Evolutionary conservation across 2,329 filamentous ascomycete genomes (phyloP), one percentile per base, ranked within the genome.

Genomic region (Myrmaecium sp.): DNA sequence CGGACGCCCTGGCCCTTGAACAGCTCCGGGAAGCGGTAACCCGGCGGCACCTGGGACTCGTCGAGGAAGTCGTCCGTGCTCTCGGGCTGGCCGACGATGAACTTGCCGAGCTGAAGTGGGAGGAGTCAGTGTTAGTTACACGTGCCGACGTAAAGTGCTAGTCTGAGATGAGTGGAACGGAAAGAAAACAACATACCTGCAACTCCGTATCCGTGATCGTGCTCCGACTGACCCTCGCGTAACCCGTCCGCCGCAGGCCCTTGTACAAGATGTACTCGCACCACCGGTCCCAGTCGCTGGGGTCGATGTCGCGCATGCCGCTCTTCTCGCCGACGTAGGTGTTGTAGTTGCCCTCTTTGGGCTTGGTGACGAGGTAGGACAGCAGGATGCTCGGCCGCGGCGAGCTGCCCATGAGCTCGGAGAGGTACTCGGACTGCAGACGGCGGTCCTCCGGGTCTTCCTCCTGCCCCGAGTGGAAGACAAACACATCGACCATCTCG

Each of bases 221-320:
- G 40, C 74, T 74, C 40, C 89, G 66, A 42, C 77, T 86, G 27
- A 98, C 75, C 28, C 89, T 64, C 4, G 89, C 89, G 49, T 98
- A 98, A 2, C 82, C 86, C 0, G 78, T 75, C 34, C 86, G 68
- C 53, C 74, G 75, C 34, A 98, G 56, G 8, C 74, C 74, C 62
- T 94, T 94, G 64, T 82, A 98, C 14, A 98, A 59, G 37, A 98
- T 94, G 53, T 98, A 98, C 59, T 98, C 86, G 59, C 89, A 98
- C 89, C 89, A 98, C 29, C 89, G 65, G 51, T 98, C 89, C 83
- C 83, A 93, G 49, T 98, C 89, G 3, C 64, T 74, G 0, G 74
- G 69, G 44, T 98, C 89, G 26, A 98, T 89, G 44, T 98, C 89
- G 43, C 80, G 74, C 89, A 98, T 98, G 6, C 83, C 81, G 31